Conservation (phyloP, 2,329 filamentous ascomycete genomes). For the Penicillium capsulatum region DNA sequence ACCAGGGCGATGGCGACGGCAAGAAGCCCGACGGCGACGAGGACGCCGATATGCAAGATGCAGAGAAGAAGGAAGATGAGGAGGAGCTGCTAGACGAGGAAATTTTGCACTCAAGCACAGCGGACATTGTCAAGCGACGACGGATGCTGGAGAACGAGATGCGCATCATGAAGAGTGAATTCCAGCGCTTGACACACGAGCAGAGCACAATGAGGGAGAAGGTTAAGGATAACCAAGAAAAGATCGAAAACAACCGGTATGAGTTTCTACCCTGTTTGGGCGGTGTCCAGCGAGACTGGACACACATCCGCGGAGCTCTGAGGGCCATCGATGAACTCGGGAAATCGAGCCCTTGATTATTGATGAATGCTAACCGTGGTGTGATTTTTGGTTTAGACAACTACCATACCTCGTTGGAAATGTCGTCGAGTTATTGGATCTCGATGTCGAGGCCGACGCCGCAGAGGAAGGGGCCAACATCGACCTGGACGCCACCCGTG, state of each 20-base stretch:
- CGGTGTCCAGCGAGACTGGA: slow-evolving; percentile 1
- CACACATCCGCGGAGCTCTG: slow-evolving; percentile 15
- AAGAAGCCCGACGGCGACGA: slow-evolving; percentile 58
- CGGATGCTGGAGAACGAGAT: slow-evolving; percentile 95
- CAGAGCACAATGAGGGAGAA: slow-evolving; percentile 95
- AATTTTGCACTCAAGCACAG: slow-evolving; percentile 86
- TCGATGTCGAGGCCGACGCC: slow-evolving; percentile 93
- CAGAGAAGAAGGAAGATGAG: slow-evolving; percentile 62
- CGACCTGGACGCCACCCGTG: slow-evolving; percentile 90
- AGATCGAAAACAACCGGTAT: slow-evolving; percentile 98
- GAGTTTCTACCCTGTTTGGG: slow-evolving; percentile 4
- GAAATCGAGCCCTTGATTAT: no score
- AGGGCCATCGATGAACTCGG: background rate
- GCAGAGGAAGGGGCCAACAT: slow-evolving; percentile 98
- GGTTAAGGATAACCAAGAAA: slow-evolving; percentile 98
- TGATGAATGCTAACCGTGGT: no score
- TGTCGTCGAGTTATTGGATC: slow-evolving; percentile 92
- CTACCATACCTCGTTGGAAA: slow-evolving; percentile 97
- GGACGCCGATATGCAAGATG: slow-evolving; percentile 90
- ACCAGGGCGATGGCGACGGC: slow-evolving; percentile 55
- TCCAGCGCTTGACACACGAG: slow-evolving; percentile 88
- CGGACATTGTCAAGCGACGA: slow-evolving; percentile 87
- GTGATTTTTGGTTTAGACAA: slow-evolving; percentile 58
- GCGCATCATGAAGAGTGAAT: slow-evolving; percentile 97
- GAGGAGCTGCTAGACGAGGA: slow-evolving; percentile 88